A percentile compares a stretch with the other conserved stretches of the same genome.
These are phyloP conservation scores for Penicillium sp. DNA, from an alignment of 2,329 filamentous ascomycete species.

Conservation along the genomic window DNA sequence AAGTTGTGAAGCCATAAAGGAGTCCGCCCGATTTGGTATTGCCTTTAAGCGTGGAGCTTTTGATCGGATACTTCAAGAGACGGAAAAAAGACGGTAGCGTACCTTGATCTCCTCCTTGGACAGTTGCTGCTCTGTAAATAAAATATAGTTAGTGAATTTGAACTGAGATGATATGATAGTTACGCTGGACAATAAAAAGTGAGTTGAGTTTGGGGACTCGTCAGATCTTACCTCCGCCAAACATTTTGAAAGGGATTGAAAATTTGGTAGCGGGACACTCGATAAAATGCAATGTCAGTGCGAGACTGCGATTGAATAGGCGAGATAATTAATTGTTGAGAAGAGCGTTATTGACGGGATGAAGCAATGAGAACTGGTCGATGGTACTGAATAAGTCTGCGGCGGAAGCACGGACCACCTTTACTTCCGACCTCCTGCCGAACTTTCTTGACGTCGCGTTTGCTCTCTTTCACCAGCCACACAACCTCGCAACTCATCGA, in stretches of 20 bases:
- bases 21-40: neutral
- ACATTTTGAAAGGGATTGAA: slow-evolving; percentile 7
- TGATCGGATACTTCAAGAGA: neutral
- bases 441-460: slow-evolving; percentile 16
- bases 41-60: neutral
- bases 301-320: neutral
- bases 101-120: slow-evolving; percentile 46
- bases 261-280: neutral
- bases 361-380: neutral
- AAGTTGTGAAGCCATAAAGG: neutral
- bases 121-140: slow-evolving; percentile 37
- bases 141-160: neutral
- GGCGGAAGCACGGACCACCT: slow-evolving; percentile 15
- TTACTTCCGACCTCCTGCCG: slow-evolving; percentile 6
- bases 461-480: slow-evolving; percentile 11
- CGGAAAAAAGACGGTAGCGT: slow-evolving; percentile 5
- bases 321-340: neutral
- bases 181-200: neutral
- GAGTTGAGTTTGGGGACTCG: neutral
- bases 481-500: neutral
- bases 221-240: slow-evolving; percentile 11
- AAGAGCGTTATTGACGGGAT: neutral
- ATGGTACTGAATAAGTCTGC: neutral
- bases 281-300: neutral
- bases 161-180: neutral